A percentile compares a stretch with the other conserved stretches of the same genome.
Conservation (phyloP, 495 filamentous ascomycete genomes). For the Apiosordaria backusii region DNA sequence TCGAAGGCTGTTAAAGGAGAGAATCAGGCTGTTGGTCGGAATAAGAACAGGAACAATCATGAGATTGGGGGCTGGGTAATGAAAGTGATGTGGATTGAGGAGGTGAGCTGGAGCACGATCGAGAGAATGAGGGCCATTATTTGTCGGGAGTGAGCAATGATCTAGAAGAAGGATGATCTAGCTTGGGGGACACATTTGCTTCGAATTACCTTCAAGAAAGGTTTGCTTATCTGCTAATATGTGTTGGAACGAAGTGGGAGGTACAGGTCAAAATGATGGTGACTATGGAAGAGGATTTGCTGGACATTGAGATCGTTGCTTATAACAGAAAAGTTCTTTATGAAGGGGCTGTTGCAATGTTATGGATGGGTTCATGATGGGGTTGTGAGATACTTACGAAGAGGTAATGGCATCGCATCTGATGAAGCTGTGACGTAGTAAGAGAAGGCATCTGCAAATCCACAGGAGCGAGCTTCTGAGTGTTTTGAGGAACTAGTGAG, state of each 20-base stretch:
- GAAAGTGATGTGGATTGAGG: constrained; percentile 50
- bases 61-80: constrained; percentile 40
- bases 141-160: constrained; percentile 10
- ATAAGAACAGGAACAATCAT: neutral
- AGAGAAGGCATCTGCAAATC: no score
- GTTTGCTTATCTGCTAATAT: no score
- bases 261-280: no score
- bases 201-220: no score
- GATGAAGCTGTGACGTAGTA: no score
- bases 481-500: no score
- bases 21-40: constrained; percentile 9
- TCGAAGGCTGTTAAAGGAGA: constrained; percentile 36
- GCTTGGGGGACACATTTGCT: neutral
- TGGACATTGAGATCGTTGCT: neutral
- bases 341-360: neutral
- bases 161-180: neutral
- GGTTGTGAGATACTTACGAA: neutral
- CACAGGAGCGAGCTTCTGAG: no score
- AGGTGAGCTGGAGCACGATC: constrained; percentile 53
- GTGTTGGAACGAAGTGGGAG: no score
- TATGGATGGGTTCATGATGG: neutral
- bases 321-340: no score
- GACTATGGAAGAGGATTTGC: neutral
- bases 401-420: no score
- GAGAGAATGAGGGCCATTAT: constrained; percentile 32